Evolutionary conservation across 129 eudicot species (phyloP).

Genomic region (Flaveria robusta): DNA sequence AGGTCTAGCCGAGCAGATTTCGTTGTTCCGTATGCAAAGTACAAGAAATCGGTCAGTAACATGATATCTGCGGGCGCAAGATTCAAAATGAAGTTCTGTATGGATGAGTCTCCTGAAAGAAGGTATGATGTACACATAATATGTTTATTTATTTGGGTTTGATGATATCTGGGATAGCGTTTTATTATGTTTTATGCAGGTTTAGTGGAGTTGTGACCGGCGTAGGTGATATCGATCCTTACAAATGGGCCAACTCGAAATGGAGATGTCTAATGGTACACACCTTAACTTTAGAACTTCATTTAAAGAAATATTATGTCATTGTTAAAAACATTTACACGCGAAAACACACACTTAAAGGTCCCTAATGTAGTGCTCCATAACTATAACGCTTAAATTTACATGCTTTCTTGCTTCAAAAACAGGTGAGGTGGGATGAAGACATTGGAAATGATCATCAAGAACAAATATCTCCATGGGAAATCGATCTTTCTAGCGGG

Average conservation of each 20-base stretch:
- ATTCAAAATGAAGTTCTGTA: conserved; percentile 76
- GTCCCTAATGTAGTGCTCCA: background rate
- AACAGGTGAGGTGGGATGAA: conserved; percentile 97
- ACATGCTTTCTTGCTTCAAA: conserved; percentile 20
- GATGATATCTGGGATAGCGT: background rate
- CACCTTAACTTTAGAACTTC: background rate
- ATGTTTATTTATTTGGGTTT: background rate
- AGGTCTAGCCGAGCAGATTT: conserved; percentile 90
- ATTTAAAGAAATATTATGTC: background rate
- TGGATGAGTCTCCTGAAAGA: conserved; percentile 93
- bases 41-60: conserved; percentile 48
- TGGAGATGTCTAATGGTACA: conserved; percentile 89
- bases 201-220: conserved; percentile 88
- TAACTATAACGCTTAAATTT: background rate
- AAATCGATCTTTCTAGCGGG: conserved; percentile 74
- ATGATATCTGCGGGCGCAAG: conserved; percentile 69
- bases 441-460: conserved; percentile 61
- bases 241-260: conserved; percentile 82
- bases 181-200: conserved; percentile 41
- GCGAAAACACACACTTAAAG: background rate
- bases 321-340: background rate
- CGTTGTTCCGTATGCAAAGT: conserved; percentile 67
- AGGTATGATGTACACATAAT: conserved; percentile 44
- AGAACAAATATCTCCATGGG: conserved; percentile 96
- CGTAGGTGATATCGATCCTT: conserved; percentile 73